Evolutionary conservation across 2,329 filamentous ascomycete genomes (phyloP).

Genomic region (Sphaerulina musiva): DNA sequence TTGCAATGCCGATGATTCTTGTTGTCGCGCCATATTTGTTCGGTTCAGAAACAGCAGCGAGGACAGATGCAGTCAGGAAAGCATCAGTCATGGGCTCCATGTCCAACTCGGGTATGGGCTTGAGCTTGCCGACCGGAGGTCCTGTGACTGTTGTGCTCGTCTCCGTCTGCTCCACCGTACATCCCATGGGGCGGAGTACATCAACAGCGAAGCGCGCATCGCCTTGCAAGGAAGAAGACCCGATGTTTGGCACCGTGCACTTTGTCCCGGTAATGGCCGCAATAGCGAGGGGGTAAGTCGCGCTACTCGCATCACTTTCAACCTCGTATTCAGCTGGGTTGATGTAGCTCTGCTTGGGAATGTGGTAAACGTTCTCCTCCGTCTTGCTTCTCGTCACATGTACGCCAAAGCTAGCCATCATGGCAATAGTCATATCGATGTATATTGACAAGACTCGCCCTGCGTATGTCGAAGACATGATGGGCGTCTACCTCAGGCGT

Average conservation of each 20-base stretch:
- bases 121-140: constrained; percentile 65
- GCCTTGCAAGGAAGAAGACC: constrained; percentile 82
- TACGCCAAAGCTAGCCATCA: constrained; percentile 77
- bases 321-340: constrained; percentile 84
- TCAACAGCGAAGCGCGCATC: constrained; percentile 92
- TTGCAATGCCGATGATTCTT: constrained; percentile 87
- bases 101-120: constrained; percentile 73
- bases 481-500: constrained; percentile 79
- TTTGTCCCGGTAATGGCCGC: constrained; percentile 93
- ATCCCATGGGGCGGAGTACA: constrained; percentile 88
- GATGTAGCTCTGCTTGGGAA: constrained; percentile 74
- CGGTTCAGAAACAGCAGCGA: constrained; percentile 80
- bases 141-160: constrained; percentile 89
- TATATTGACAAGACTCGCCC: constrained; percentile 85
- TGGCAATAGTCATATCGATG: constrained; percentile 69
- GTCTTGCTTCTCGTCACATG: constrained; percentile 66
- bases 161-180: constrained; percentile 74
- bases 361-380: constrained; percentile 87
- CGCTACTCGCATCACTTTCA: constrained; percentile 95
- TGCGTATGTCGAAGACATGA: constrained; percentile 87
- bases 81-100: constrained; percentile 99
- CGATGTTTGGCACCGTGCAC: constrained; percentile 94
- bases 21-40: constrained; percentile 59
- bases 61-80: constrained; percentile 87
- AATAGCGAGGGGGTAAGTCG: constrained; percentile 89